A percentile compares a stretch with the other conserved stretches of the same genome.
Evolutionary conservation across 2,329 filamentous ascomycete genomes (phyloP).

Genomic region (Fusarium siculi): DNA sequence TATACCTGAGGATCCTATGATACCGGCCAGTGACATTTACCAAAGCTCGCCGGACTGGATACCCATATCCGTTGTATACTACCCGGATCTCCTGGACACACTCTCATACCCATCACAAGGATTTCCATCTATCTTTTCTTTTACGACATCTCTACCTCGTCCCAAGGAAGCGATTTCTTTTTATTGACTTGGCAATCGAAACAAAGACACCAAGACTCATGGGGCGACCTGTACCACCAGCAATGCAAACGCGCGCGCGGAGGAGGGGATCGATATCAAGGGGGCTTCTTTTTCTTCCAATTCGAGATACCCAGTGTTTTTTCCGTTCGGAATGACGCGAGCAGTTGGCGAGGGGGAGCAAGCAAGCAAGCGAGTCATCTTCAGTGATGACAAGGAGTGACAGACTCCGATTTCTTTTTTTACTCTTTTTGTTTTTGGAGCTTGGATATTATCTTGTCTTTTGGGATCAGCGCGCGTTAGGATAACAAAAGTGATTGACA

Average conservation of each 20-base stretch:
- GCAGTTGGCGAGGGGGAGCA: constrained; percentile 40
- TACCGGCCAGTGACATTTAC: constrained; percentile 35
- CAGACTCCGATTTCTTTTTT: constrained; percentile 22
- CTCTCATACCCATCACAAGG: constrained; percentile 15
- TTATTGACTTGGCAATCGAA: constrained; percentile 39
- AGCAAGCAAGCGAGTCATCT: constrained; percentile 25
- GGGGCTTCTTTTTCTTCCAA: constrained; percentile 47
- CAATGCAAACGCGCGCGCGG: constrained; percentile 44
- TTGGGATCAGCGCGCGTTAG: constrained; percentile 35
- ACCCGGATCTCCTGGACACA: constrained; percentile 41
- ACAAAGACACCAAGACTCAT: constrained; percentile 40
- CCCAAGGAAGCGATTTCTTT: constrained; percentile 42
- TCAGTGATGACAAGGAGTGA: constrained; percentile 21
- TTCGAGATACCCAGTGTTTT: constrained; percentile 52
- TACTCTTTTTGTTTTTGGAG: constrained; percentile 25
- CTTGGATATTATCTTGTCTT: constrained; percentile 26
- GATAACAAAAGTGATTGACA: constrained; percentile 46
- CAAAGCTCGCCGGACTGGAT: constrained; percentile 40
- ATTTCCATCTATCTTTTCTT: constrained; percentile 37
- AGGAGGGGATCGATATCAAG: constrained; percentile 45
- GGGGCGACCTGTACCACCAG: constrained; percentile 50
- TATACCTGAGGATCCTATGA: constrained; percentile 40
- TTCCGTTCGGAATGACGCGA: constrained; percentile 45
- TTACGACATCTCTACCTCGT: constrained; percentile 40
- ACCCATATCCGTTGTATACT: constrained; percentile 45